phyloP scores from a whole-genome alignment of 225 moss, liverwort and hornwort genomes.

The Marchantia paleacea region DNA sequence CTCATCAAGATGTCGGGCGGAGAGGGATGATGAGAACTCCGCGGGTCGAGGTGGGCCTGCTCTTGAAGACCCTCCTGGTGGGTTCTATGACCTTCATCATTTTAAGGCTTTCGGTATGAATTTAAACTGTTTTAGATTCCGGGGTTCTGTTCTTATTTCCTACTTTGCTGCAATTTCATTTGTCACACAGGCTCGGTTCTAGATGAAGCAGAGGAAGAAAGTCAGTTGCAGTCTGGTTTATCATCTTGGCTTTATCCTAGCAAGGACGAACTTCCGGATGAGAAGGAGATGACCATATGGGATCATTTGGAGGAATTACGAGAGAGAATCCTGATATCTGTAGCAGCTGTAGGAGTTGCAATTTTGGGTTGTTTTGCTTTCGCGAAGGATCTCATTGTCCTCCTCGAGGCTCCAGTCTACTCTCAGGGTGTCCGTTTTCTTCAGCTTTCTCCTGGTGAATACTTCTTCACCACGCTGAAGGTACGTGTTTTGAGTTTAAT shows the following conservation, averaged over 20 bases:
- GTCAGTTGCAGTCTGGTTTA: conserved; percentile 44
- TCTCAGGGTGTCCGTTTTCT: conserved; percentile 86
- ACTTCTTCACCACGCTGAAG: conserved; percentile 96
- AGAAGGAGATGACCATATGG: conserved; percentile 93
- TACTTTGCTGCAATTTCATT: background rate
- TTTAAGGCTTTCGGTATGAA: background rate
- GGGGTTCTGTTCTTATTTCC: background rate
- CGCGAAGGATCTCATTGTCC: conserved; percentile 81
- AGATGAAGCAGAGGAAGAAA: conserved; percentile 29
- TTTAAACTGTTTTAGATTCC: background rate
- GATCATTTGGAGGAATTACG: conserved; percentile 94
- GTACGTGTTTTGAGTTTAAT: conserved; percentile 26
- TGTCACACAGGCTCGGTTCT: conserved; percentile 16
- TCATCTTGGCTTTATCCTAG: conserved; percentile 91
- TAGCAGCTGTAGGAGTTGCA: conserved; percentile 66
- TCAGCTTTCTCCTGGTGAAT: conserved; percentile 95
- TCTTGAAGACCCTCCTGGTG: conserved; percentile 37
- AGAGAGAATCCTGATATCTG: conserved; percentile 65
- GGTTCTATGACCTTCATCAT: background rate
- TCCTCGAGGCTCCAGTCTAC: conserved; percentile 90
- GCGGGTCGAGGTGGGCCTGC: conserved; percentile 25
- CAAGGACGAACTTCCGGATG: conserved; percentile 91
- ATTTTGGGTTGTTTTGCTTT: conserved; percentile 73
- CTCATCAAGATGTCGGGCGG: conserved; percentile 20
- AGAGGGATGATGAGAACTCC: conserved; percentile 33